Evolutionary conservation across 2,329 filamentous ascomycete species (phyloP).

Genomic region (Xylaria arbuscula): DNA sequence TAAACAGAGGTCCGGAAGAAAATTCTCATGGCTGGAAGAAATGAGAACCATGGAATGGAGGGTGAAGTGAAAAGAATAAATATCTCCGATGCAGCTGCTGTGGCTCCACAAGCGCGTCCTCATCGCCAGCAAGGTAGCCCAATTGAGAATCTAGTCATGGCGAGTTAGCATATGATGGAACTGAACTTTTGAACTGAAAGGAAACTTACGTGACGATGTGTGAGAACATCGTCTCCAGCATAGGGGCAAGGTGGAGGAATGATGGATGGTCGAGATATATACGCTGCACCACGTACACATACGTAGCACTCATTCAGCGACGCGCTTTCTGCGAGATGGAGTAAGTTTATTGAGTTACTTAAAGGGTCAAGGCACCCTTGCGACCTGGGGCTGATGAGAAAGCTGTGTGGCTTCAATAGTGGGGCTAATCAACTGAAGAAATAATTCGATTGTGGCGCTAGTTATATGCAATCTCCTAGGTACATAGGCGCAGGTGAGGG

Average conservation of each 20-base stretch:
- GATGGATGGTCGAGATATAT: neutral
- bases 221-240: slow-evolving; percentile 16
- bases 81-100: slow-evolving; percentile 1
- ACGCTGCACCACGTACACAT: neutral
- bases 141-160: slow-evolving; percentile 15
- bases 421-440: slow-evolving; percentile 11
- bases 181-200: neutral
- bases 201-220: slow-evolving; percentile 17
- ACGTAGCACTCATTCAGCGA: slow-evolving; percentile 32
- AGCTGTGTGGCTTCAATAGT: slow-evolving; percentile 14
- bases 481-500: too few species aligned
- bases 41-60: neutral
- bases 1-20: neutral
- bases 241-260: neutral
- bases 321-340: slow-evolving; percentile 36
- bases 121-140: slow-evolving; percentile 14
- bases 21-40: neutral
- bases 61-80: neutral
- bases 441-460: slow-evolving; percentile 12
- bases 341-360: slow-evolving; percentile 17
- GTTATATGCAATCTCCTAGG: neutral
- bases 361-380: slow-evolving; percentile 18
- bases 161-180: slow-evolving; percentile 5
- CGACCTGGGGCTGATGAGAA: slow-evolving; percentile 23
- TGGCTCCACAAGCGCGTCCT: slow-evolving; percentile 25